Evolutionary conservation across 208 protist species (phyloP), one percentile per base, ranked within the genome.

Genomic region (Lotmaria passim): DNA sequence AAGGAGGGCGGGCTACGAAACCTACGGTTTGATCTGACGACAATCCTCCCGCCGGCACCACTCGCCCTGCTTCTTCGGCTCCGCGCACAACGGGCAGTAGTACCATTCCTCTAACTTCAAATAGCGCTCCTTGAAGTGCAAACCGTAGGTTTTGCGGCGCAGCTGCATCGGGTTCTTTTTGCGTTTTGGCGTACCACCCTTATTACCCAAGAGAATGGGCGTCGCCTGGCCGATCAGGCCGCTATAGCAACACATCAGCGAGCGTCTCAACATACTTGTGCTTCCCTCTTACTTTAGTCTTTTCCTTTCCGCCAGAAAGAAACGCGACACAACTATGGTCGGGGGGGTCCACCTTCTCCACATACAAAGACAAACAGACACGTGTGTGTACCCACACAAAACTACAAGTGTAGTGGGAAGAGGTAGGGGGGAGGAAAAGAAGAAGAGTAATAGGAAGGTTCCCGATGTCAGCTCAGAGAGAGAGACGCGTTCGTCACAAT

Each of bases 101-200:
- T 97, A 97, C 90, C 93, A 97, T 72, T 94, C 87, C 74, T 95
- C 84, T 43, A 94, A 21, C 69, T 93, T 91, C 17, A 95, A 66
- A 51, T 95, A 93, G 39, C 81, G 83, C 69, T 95, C 89, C 68
- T 97, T 97, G 71, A 97, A 97, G 86, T 95, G 90, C 12, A 97
- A 52, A 12, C 93, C 93, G 56, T 95, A 97, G 30, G 83, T 83
- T 52, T 94, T 91, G 14, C 90, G 83, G 3, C 90, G 81, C 23
- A 95, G 64, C 76, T 93, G 86, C 81, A 93, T 87, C 14, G 90
- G 88, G 53, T 94, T 96, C 68, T 94, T 95, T 72, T 97, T 97
- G 11, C 88, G 81, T 66, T 95, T 97, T 44, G 93, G 93, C 23
- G 90, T 95, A 65, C 93, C 93, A 62, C 90, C 93, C 74, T 97